Base-by-base conservation (phyloP, 2,329 filamentous ascomycete genomes). In the Cladosporium sp. region DNA sequence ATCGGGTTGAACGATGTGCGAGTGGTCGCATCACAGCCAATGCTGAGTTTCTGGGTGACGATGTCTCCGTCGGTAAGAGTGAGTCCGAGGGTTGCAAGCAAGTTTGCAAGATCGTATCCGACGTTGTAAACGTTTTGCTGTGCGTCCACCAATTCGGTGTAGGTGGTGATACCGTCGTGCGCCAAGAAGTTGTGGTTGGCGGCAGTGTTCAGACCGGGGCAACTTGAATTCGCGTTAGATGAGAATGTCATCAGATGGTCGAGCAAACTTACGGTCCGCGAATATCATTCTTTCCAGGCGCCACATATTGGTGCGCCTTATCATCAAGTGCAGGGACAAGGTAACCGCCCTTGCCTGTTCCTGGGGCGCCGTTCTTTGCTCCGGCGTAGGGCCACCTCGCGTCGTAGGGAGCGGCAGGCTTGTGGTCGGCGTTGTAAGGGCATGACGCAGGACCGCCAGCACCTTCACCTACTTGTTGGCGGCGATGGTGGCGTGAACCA, bases 41-140 rank as follows among this genome's bases (percentile, higher is more conserved):
- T 80, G 51, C 78, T 80, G 6, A 82, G 74, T 71, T 80, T 81
- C 61, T 75, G 70, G 18, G 80, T 82, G 30, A 79, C 71, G 3
- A 78, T 59, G 64, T 82, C 80, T 24, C 80, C 80, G 59, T 80
- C 79, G 38, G 76, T 76, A 4, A 78, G 69, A 14, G 73, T 73
- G 6, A 82, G 74, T 62, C 79, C 79, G 8, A 80, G 75, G 8
- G 76, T 71, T 3, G 80, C 79, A 12, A 82, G 75, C 14, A 80
- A 69, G 32, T 74, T 73, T 10, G 80, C 77, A 28, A 81, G 73
- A 66, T 81, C 79, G 60, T 79, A 81, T 58, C 75, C 78, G 26
- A 82, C 77, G 44, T 82, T 82, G 74, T 81, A 82, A 30, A 82
- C 66, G 59, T 82, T 81, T 69, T 82, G 80, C 57, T 81, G 78